Conservation (phyloP, 495 filamentous ascomycete genomes). For the Tuber indicum region DNA sequence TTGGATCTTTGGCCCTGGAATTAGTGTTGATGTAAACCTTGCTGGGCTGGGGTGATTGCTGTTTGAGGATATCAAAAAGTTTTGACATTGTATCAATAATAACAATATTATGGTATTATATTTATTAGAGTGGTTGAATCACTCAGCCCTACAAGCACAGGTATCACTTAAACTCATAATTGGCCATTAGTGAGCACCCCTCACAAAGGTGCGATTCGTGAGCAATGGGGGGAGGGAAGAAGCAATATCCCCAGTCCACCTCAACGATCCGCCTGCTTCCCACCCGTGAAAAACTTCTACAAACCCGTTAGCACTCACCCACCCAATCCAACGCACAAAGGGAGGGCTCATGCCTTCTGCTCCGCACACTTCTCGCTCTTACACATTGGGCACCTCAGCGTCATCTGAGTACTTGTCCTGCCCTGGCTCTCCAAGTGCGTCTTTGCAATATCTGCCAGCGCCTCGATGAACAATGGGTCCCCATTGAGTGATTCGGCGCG, state of each 20-base stretch:
- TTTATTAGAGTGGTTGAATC: neutral
- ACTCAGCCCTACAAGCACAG: neutral
- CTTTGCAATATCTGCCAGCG: conserved; percentile 78
- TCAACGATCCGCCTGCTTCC: conserved; percentile 12
- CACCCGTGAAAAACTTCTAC: conserved; percentile 18
- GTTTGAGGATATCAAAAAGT: neutral
- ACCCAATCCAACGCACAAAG: conserved; percentile 48
- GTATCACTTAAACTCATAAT: neutral
- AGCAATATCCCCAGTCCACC: neutral
- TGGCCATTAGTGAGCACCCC: neutral
- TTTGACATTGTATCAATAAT: neutral
- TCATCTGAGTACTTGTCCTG: conserved; percentile 74
- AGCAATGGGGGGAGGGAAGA: neutral
- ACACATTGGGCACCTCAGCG: conserved; percentile 86
- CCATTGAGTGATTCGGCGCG: conserved; percentile 90
- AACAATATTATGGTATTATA: neutral
- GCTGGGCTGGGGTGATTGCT: neutral
- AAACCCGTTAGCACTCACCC: conserved; percentile 20
- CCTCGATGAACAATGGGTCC: conserved; percentile 82
- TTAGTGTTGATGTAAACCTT: neutral
- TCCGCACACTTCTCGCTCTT: conserved; percentile 81
- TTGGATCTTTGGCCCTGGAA: neutral
- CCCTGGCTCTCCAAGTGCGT: conserved; percentile 65
- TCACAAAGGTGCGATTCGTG: neutral
- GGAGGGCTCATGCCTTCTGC: conserved; percentile 72